Evolutionary conservation across 1,284 basidiomycete species (phyloP).

Genomic region (Phenoliferia sp.): DNA sequence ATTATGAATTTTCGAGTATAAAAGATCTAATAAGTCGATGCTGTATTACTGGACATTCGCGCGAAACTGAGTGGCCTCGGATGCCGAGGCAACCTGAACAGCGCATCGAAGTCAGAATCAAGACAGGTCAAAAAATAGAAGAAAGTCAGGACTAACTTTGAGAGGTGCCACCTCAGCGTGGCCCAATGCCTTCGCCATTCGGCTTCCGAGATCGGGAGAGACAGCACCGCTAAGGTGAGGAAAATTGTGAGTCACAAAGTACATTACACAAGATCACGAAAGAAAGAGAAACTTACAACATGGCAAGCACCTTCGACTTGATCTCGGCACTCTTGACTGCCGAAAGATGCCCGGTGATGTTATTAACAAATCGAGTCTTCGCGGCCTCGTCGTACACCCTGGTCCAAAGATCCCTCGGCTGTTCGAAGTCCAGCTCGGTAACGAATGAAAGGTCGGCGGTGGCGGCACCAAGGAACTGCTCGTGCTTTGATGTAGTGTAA

Average conservation of each 20-base stretch:
- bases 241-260: constrained; percentile 9
- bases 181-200: constrained; percentile 68
- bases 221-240: constrained; percentile 57
- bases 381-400: constrained; percentile 69
- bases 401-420: constrained; percentile 72
- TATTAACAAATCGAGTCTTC: constrained; percentile 65
- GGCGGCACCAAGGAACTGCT: constrained; percentile 67
- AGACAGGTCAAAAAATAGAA: not conserved
- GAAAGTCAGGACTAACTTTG: constrained; percentile 34
- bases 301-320: constrained; percentile 57
- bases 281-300: constrained; percentile 14
- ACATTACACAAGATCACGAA: not conserved
- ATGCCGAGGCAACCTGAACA: constrained; percentile 38
- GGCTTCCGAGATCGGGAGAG: constrained; percentile 63
- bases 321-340: constrained; percentile 61
- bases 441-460: constrained; percentile 69
- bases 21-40: too few species aligned
- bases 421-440: constrained; percentile 85
- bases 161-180: constrained; percentile 39
- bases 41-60: too few species aligned
- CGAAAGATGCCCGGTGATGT: constrained; percentile 69
- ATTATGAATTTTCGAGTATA: too few species aligned
- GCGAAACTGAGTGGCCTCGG: constrained; percentile 56
- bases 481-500: constrained; percentile 54
- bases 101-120: too few species aligned